Base-by-base conservation (phyloP, 192 early-diverging fungal species). In the Coemansia pectinata region DNA sequence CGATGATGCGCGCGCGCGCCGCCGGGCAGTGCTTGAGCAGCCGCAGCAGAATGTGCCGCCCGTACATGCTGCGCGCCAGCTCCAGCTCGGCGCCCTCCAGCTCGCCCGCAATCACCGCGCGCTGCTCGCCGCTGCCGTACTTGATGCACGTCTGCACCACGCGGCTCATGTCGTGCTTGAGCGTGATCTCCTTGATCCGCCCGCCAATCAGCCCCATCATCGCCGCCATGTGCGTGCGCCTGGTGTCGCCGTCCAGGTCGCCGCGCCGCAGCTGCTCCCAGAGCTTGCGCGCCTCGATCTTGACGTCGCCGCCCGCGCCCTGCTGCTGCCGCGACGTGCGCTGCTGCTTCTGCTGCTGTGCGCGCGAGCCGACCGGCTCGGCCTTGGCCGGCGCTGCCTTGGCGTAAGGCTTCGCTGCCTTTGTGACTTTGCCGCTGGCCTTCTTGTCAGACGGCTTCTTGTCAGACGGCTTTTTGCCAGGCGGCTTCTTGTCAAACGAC, bases 161-260 rank as follows among this genome's bases (percentile, higher is more conserved):
- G 65, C 97, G 90, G 61, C 91, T 93, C 77, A 94, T 93, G 74
- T 98, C 96, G 88, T 96, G 95, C 85, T 96, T 95, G 81, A 96
- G 94, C 72, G 93, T 92, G 41, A 97, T 77, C 78, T 96, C 94
- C 66, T 90, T 86, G 57, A 94, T 90, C 67, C 89, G 89, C 66
- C 96, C 96, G 17, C 77, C 77, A 55, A 97, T 86, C 42, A 94
- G 60, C 9, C 62, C 85, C 95, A 98, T 94, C 78, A 98, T 90
- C 48, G 90, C 76, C 15, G 80, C 81, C 92, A 98, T 93, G 33
- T 90, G 78, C 36, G 63, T 42, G 33, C 77, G 69, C 34, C 93
- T 86, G 69, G 90, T 88, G 36, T 85, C 85, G 19, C 77, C 77
- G n/a, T 83, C 85, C 8, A 93, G 67, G 53, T 90, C 87, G 74